These are phyloP conservation scores for Eutrema heterophyllum DNA, from an alignment of 345 rosid species.

Conservation along the genomic window DNA sequence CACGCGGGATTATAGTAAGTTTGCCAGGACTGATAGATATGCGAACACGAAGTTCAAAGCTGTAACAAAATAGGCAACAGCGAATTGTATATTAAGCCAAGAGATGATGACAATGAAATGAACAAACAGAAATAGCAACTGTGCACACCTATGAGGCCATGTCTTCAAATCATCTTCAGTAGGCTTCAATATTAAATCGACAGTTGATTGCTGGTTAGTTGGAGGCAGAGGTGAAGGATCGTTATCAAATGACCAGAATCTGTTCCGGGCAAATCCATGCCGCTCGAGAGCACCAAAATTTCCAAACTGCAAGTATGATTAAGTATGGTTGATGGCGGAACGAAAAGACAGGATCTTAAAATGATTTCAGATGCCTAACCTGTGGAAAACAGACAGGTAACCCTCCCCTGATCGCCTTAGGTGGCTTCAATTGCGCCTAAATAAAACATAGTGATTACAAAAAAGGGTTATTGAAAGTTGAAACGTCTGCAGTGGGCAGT, in stretches of 20 bases:
- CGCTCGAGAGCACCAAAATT: slow-evolving; percentile 74
- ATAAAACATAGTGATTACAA: neutral
- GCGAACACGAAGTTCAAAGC: slow-evolving; percentile 91
- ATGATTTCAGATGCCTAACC: slow-evolving; percentile 41
- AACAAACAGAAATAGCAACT: neutral
- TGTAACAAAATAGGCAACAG: slow-evolving; percentile 31
- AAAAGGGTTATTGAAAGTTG: neutral
- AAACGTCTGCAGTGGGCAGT: neutral
- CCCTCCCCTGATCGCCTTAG: slow-evolving; percentile 79
- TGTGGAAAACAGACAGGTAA: slow-evolving; percentile 81
- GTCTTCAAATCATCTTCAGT: slow-evolving; percentile 68
- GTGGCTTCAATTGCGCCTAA: slow-evolving; percentile 63
- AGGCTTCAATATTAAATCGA: slow-evolving; percentile 72
- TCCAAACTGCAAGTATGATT: slow-evolving; percentile 54
- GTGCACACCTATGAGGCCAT: slow-evolving; percentile 72
- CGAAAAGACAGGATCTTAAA: neutral
- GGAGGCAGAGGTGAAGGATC: slow-evolving; percentile 83
- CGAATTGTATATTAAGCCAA: neutral
- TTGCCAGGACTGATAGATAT: slow-evolving; percentile 63
- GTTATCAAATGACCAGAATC: slow-evolving; percentile 65
- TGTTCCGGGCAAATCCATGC: slow-evolving; percentile 86
- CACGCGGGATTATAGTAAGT: slow-evolving; percentile 82
- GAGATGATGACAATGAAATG: neutral
- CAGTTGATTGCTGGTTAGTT: slow-evolving; percentile 59
- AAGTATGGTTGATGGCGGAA: neutral